Percentiles rank a stretch among this genome's conserved stretches.
These are phyloP conservation scores for Trametes sp. DNA, from an alignment of 1,284 basidiomycete genomes.

Conservation along the genomic window DNA sequence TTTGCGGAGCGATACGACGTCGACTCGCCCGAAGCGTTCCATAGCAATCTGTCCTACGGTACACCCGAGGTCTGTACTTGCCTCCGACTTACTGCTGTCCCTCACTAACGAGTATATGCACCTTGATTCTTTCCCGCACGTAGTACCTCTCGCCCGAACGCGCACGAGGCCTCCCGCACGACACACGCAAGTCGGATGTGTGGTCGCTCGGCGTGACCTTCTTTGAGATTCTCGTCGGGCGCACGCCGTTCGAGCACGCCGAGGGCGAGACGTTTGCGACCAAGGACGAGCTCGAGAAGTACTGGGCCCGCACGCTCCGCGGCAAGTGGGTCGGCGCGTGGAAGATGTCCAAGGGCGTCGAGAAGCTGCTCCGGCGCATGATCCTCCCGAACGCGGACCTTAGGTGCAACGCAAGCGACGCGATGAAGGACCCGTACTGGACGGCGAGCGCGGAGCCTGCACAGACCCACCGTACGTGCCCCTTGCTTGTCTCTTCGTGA, in stretches of 20 bases:
- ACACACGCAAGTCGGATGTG: constrained; percentile 91
- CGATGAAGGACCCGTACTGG: constrained; percentile 77
- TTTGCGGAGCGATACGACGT: constrained; percentile 86
- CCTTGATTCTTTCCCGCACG: neutral
- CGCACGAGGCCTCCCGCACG: constrained; percentile 84
- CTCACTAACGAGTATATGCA: neutral
- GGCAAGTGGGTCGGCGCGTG: constrained; percentile 89
- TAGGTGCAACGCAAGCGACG: constrained; percentile 70
- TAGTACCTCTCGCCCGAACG: constrained; percentile 91
- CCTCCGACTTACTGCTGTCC: neutral
- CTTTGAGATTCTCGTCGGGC: constrained; percentile 90
- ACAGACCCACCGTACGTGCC: constrained; percentile 35
- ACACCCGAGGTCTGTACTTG: constrained; percentile 77
- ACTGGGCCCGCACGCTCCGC: constrained; percentile 81
- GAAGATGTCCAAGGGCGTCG: constrained; percentile 71
- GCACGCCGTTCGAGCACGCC: constrained; percentile 89
- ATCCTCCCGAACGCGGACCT: constrained; percentile 77
- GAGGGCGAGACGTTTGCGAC: constrained; percentile 85
- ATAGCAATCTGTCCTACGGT: constrained; percentile 85
- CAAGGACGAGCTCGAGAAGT: constrained; percentile 83
- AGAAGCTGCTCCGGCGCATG: constrained; percentile 78
- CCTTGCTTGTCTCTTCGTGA: constrained; percentile 12
- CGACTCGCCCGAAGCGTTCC: constrained; percentile 70
- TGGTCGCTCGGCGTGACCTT: constrained; percentile 94
- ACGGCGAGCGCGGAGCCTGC: constrained; percentile 32